phyloP scores from a whole-genome alignment of 108 stramenopile species.

The Stephanodiscus minutulus region DNA sequence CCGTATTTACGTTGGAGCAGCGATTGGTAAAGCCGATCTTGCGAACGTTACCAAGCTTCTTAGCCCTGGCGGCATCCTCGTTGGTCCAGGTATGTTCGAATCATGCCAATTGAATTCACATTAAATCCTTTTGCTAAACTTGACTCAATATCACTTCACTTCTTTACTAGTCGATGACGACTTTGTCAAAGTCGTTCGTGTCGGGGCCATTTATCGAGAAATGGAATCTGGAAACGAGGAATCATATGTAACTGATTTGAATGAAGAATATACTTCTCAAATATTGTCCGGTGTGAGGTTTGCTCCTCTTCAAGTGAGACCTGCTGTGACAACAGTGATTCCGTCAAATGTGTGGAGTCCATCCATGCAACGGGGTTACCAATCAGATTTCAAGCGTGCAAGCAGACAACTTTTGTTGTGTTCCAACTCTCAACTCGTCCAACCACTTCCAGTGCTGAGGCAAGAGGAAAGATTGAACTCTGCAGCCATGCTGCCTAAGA shows the following conservation, averaged over 20 bases:
- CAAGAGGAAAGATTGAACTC: conserved; percentile 52
- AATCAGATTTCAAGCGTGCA: conserved; percentile 60
- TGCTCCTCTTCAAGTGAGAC: conserved; percentile 53
- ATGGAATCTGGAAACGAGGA: conserved; percentile 6
- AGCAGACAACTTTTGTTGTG: conserved; percentile 70
- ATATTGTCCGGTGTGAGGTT: conserved; percentile 79
- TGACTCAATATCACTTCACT: neutral
- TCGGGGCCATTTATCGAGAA: conserved; percentile 28
- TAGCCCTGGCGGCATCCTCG: conserved; percentile 81
- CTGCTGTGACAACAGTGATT: conserved; percentile 50
- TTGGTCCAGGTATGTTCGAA: conserved; percentile 74
- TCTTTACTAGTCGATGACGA: conserved; percentile 68
- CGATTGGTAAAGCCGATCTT: conserved; percentile 59
- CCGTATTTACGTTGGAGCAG: conserved; percentile 88
- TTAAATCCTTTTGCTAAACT: neutral
- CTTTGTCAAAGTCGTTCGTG: conserved; percentile 75
- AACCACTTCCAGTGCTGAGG: conserved; percentile 51
- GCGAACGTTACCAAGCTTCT: conserved; percentile 65
- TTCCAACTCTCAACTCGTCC: conserved; percentile 58
- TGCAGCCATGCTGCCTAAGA: conserved; percentile 70
- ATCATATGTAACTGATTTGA: conserved; percentile 13
- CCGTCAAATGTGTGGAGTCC: conserved; percentile 81
- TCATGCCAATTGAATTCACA: neutral
- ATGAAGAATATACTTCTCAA: conserved; percentile 60
- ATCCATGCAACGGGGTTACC: conserved; percentile 56